phyloP scores from a whole-genome alignment of 2,329 filamentous ascomycete species.

The Fusarium sacchari region DNA sequence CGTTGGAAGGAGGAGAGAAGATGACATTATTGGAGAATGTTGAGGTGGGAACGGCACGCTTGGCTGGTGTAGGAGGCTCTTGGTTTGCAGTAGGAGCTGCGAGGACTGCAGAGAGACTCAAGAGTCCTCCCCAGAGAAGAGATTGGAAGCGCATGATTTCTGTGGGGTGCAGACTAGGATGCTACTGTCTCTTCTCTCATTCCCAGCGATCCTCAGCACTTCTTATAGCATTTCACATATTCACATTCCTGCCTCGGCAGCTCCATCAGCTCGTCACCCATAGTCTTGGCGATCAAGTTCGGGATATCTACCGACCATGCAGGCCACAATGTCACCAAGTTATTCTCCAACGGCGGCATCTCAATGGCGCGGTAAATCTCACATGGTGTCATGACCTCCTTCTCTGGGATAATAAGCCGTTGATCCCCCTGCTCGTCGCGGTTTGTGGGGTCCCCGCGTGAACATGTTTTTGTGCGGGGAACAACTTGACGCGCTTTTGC shows the following conservation, averaged over 20 bases:
- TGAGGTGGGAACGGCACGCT: conserved; percentile 27
- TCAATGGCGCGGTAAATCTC: conserved; percentile 19
- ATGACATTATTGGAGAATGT: conserved; percentile 48
- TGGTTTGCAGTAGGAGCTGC: conserved; percentile 37
- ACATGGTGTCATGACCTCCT: conserved; percentile 7
- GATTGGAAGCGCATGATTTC: conserved; percentile 23
- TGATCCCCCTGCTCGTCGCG: not conserved
- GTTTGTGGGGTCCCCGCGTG: conserved; percentile 27
- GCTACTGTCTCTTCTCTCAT: not conserved
- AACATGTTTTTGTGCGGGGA: conserved; percentile 10
- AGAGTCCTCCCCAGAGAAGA: conserved; percentile 26
- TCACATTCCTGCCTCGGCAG: conserved; percentile 2
- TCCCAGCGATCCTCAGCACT: not conserved
- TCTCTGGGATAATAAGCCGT: conserved; percentile 5
- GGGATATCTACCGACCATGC: conserved; percentile 14
- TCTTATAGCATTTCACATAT: not conserved
- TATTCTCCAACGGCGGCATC: not conserved
- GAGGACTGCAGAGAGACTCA: conserved; percentile 28
- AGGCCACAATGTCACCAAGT: not conserved
- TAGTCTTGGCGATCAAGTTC: conserved; percentile 9
- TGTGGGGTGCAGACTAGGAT: not conserved
- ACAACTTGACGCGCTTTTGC: not conserved
- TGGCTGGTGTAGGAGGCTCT: conserved; percentile 6
- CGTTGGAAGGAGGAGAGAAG: conserved; percentile 51
- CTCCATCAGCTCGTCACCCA: not conserved